Conservation (phyloP, 2,329 filamentous ascomycete genomes). For the Zasmidium cellare region DNA sequence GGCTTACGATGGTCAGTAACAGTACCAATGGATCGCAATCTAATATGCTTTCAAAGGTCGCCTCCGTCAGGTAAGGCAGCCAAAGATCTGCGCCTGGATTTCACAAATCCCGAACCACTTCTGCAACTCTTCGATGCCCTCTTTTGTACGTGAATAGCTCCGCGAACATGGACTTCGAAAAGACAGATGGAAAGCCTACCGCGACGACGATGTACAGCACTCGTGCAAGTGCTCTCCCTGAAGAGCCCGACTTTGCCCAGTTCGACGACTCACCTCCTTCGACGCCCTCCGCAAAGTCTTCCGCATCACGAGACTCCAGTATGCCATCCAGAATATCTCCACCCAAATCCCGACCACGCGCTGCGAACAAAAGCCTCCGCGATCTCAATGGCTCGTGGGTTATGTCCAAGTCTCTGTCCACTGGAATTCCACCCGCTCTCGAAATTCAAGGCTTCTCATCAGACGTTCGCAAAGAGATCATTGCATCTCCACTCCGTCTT, state of each 20-base stretch:
- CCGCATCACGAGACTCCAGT: background rate
- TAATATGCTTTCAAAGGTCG: background rate
- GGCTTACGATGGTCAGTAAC: background rate
- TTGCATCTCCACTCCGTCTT: slow-evolving; percentile 9
- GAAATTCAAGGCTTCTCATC: slow-evolving; percentile 3
- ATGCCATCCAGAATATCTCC: background rate
- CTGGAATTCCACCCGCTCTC: slow-evolving; percentile 3
- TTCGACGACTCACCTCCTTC: background rate
- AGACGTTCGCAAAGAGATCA: slow-evolving; percentile 9
- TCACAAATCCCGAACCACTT: background rate
- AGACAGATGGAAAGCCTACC: background rate
- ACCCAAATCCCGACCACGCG: background rate
- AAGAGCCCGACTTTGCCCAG: slow-evolving; percentile 1
- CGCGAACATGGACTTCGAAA: background rate
- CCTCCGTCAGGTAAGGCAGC: background rate
- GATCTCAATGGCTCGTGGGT: slow-evolving; percentile 8
- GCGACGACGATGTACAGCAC: background rate
- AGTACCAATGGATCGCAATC: background rate
- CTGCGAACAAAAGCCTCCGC: background rate
- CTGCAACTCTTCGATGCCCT: background rate
- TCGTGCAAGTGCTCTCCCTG: background rate
- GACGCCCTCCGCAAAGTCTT: background rate
- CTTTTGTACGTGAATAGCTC: background rate
- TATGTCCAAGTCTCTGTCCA: slow-evolving; percentile 1
- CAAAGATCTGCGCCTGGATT: background rate